Percentiles rank a stretch among this genome's conserved stretches.
phyloP scores from a whole-genome alignment of 1,139 yeast species.

The Kluyveromyces marxianus region DNA sequence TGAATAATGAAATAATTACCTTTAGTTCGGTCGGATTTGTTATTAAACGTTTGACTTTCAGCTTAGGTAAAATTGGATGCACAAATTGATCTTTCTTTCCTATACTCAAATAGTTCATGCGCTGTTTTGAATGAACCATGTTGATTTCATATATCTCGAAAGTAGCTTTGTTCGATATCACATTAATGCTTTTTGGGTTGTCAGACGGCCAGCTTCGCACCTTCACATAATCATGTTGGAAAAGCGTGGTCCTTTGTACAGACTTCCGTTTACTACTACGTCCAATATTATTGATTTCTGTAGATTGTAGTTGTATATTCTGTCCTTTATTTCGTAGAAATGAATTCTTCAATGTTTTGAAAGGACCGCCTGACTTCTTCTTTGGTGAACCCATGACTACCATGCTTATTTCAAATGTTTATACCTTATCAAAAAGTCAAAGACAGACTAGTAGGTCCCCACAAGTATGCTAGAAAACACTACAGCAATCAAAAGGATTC shows the following conservation, averaged over 20 bases:
- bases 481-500: no score
- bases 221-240: constrained; percentile 21
- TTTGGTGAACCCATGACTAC: constrained; percentile 1
- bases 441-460: no score
- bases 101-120: constrained; percentile 26
- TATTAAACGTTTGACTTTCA: constrained; percentile 18
- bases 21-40: constrained; percentile 4
- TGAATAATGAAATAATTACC: constrained; percentile 20
- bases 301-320: background rate
- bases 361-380: constrained; percentile 3
- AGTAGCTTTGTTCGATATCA: constrained; percentile 2
- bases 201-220: constrained; percentile 14
- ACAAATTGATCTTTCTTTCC: constrained; percentile 27
- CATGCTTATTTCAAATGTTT: background rate
- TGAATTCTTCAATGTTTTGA: background rate
- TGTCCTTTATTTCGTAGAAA: constrained; percentile 3
- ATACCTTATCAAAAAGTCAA: no score
- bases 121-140: constrained; percentile 11
- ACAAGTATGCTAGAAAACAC: no score
- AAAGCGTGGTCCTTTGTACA: constrained; percentile 26
- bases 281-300: background rate
- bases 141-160: constrained; percentile 25
- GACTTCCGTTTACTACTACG: constrained; percentile 20
- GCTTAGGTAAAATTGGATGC: constrained; percentile 29
- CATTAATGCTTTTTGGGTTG: constrained; percentile 3